Evolutionary conservation across 2,329 filamentous ascomycete species (phyloP), one percentile per base, ranked within the genome.

Genomic region (Cyclaneusma minus): DNA sequence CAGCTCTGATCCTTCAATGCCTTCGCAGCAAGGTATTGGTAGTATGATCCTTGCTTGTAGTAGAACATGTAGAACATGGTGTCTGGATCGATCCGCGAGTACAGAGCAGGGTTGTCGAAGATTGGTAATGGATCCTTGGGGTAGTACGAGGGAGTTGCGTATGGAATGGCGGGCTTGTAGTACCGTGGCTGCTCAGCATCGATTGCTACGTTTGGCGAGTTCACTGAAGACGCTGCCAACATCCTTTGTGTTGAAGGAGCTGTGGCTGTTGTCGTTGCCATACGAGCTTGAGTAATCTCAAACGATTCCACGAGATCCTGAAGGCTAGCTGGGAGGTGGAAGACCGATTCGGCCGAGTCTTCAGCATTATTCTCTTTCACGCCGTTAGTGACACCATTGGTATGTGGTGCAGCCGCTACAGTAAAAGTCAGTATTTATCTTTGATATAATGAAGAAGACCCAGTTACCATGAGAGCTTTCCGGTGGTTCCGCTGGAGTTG

Each of bases 41-140:
- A 85, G 41, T 92, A 85, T 1, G 84, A 85, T 14, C 84, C 84
- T 53, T 98, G 89, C 41, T 87, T 83, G 60, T 98, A 98, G 62
- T 98, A 98, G 56, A 98, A 98, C 23, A 93, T 80, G 55, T 98
- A 98, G 55, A 98, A 98, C 7, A 98, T 63, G 16, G 87, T 93
- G 47, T 98, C 89, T 1, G 85, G 84, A 44, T 98, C 89, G 33
- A 98, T 87, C 31, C 82, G 69, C 14, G 69, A 68, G 53, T 94
- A 98, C 34, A 98, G 56, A 24, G 80, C 65, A 17, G 83, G 80
- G 51, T 98, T 84, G 41, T 94, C 84, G 41, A 95, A 87, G 37
- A 95, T 83, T 3, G 78, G 60, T 21, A 94, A 62, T n/a, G 85
- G 79, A 47, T 94, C 84, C 46, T 91, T 83, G 5, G 89, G 89